phyloP scores from a whole-genome alignment of 2,329 filamentous ascomycete species.

The Aspergillus sp. region DNA sequence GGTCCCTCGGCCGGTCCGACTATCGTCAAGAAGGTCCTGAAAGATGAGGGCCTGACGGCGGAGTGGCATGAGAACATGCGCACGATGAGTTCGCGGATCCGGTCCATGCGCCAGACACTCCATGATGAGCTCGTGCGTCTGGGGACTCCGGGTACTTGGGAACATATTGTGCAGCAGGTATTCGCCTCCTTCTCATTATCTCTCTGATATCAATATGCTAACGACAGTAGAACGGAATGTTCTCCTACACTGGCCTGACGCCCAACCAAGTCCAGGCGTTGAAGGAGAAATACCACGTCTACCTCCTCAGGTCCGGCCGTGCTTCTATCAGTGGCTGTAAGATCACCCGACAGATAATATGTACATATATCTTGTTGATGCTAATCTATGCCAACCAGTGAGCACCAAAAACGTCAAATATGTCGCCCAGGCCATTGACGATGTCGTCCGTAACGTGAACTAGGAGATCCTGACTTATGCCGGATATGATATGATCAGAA shows the following conservation, averaged over 20 bases:
- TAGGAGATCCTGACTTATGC: slow-evolving; percentile 2
- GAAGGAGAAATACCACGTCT: slow-evolving; percentile 37
- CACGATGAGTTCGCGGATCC: slow-evolving; percentile 91
- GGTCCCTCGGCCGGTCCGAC: slow-evolving; percentile 78
- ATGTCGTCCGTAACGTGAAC: slow-evolving; percentile 29
- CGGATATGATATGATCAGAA: too few relatives aligned
- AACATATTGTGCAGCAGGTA: slow-evolving; percentile 95
- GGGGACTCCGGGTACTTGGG: slow-evolving; percentile 86
- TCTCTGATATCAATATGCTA: not conserved
- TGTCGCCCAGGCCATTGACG: slow-evolving; percentile 31
- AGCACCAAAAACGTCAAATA: slow-evolving; percentile 34
- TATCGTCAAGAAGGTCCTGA: slow-evolving; percentile 74
- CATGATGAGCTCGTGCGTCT: slow-evolving; percentile 73
- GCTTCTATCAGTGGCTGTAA: slow-evolving; percentile 35
- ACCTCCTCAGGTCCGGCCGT: slow-evolving; percentile 34
- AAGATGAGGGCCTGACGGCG: slow-evolving; percentile 65
- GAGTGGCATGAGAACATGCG: slow-evolving; percentile 86
- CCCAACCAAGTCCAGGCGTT: slow-evolving; percentile 37
- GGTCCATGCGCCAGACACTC: slow-evolving; percentile 73
- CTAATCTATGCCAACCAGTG: slow-evolving; percentile 16
- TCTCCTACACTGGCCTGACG: slow-evolving; percentile 60
- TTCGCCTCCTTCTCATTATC: not conserved
- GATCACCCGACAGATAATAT: slow-evolving; percentile 7
- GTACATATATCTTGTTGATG: not conserved
- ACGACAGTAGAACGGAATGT: slow-evolving; percentile 61